These are phyloP conservation scores for Aureobasidium vineae DNA, from an alignment of 2,329 filamentous ascomycete species.

Conservation along the genomic window DNA sequence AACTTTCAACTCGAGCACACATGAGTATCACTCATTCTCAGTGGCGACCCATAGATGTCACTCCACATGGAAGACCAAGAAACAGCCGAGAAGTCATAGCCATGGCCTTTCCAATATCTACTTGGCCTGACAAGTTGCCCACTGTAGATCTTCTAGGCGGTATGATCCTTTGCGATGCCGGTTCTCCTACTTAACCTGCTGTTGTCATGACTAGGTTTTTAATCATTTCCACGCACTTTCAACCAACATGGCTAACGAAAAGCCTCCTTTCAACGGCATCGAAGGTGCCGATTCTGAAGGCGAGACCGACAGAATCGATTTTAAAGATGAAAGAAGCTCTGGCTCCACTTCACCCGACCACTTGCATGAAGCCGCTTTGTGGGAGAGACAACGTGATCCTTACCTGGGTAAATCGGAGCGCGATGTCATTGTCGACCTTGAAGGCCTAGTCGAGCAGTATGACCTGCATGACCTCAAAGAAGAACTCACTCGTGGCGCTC, in stretches of 20 bases:
- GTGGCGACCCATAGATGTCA: neutral
- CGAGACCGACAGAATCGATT: conserved; percentile 17
- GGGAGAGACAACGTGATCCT: conserved; percentile 32
- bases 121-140: neutral
- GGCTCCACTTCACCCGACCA: neutral
- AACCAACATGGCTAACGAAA: conserved; percentile 6
- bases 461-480: conserved; percentile 32
- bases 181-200: conserved; percentile 2
- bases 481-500: conserved; percentile 33
- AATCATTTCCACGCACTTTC: neutral
- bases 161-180: neutral
- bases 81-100: neutral
- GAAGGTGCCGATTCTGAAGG: neutral
- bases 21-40: no score
- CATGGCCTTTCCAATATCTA: neutral
- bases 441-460: conserved; percentile 31
- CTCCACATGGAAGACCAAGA: neutral
- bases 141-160: conserved; percentile 19
- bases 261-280: neutral
- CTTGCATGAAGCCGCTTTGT: neutral
- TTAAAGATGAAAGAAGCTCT: conserved; percentile 19
- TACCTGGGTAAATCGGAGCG: conserved; percentile 35
- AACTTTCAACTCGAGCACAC: neutral
- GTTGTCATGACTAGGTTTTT: neutral
- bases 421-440: conserved; percentile 33